Evolutionary conservation across 306 rosid genomes (phyloP), one percentile per base, ranked within the genome.

Genomic region (Arachis stenosperma): DNA sequence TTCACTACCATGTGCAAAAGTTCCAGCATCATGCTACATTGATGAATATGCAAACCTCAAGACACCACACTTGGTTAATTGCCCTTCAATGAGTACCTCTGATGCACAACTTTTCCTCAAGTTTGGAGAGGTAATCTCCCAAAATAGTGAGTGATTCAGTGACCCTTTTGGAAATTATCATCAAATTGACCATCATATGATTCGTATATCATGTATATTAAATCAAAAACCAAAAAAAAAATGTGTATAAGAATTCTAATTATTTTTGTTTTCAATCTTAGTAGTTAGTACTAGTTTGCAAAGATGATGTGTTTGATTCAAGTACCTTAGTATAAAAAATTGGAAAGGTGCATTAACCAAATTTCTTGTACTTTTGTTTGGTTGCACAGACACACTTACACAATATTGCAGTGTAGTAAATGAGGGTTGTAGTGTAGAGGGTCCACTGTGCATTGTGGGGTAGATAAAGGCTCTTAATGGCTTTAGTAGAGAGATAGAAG

Each of bases 51-150:
- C 86, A 40, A 92, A 90, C 63, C 85, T 92, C 80, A 88, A 88
- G 84, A 83, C 91, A 4, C 93, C 96, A 0, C 91, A 92, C 75
- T 22, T 90, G 81, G 81, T 88, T 63, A 88, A 88, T 40, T 90
- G 90, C 78, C 85, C 97, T 7, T 88, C 98, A 9, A 90, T 92
- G 92, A 92, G 98, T 77, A 84, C 96, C 59, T 90, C 97, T 1
- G 97, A 92, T 61, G 98, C 97, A 0, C 98, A 90, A 55, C 93
- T 90, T 40, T 92, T 92, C 75, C 89, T 90, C 65, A 90, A 92
- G 77, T 92, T 92, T 48, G 97, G 98, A 48, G 98, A 92, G 87
- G 98, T 92, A 53, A 92, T 92, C 70, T 88, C 98, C 54, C 97
- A 87, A 51, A 90, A 88, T 84, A 92, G 95, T 43, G 88, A 77